Conservation (phyloP, 768 basidiomycete species). For the Plicaturopsis crispa region DNA sequence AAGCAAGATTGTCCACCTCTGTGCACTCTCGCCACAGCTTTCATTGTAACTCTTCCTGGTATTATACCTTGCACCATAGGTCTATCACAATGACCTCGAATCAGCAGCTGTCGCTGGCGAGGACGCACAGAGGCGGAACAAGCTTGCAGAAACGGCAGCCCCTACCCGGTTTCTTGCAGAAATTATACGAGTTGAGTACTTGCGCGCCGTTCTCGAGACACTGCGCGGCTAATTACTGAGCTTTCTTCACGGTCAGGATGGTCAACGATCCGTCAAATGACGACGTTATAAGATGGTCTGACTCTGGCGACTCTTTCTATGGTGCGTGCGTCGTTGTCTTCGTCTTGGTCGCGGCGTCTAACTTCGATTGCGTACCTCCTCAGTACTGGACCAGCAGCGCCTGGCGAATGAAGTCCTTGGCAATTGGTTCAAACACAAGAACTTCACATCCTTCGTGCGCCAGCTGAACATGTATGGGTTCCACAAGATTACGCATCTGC, state of each 20-base stretch:
- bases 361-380: not conserved
- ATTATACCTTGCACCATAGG: not conserved
- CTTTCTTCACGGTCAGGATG: conserved; percentile 49
- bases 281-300: conserved; percentile 87
- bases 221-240: conserved; percentile 6
- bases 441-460: conserved; percentile 87
- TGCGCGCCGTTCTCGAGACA: conserved; percentile 15
- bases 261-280: conserved; percentile 80
- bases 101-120: conserved; percentile 50
- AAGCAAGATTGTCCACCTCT: too few species aligned
- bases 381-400: conserved; percentile 87
- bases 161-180: conserved; percentile 85
- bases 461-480: conserved; percentile 97
- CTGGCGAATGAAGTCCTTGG: conserved; percentile 87
- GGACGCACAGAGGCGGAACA: conserved; percentile 30
- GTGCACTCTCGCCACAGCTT: too few species aligned
- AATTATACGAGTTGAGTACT: conserved; percentile 87
- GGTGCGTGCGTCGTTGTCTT: conserved; percentile 35
- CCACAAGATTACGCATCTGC: conserved; percentile 92
- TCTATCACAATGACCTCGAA: conserved; percentile 34
- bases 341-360: conserved; percentile 2
- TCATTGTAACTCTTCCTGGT: not conserved
- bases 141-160: conserved; percentile 37
- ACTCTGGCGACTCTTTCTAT: conserved; percentile 87
- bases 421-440: conserved; percentile 96